Evolutionary conservation across 768 basidiomycete genomes (phyloP).

Genomic region (Boletus rubropictus): DNA sequence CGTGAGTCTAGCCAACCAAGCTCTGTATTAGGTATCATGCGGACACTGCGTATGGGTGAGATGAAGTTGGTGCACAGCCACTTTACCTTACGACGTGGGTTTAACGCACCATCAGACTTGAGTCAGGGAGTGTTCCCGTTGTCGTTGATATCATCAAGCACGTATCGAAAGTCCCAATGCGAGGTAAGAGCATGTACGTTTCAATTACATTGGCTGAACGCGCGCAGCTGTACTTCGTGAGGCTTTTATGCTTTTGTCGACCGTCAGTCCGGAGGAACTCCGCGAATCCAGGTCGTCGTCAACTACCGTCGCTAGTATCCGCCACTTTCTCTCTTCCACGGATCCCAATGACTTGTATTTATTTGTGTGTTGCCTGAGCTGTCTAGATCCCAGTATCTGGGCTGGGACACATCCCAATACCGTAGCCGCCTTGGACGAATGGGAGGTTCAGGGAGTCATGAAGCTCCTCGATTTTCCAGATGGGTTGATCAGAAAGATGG

Average conservation of each 20-base stretch:
- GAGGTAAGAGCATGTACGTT: slow-evolving; percentile 19
- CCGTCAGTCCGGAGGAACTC: slow-evolving; percentile 19
- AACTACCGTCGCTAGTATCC: slow-evolving; percentile 42
- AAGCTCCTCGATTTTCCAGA: slow-evolving; percentile 59
- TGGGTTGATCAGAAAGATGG: slow-evolving; percentile 51
- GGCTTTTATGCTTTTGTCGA: slow-evolving; percentile 30
- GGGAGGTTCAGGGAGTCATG: slow-evolving; percentile 73
- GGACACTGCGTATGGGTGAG: slow-evolving; percentile 19
- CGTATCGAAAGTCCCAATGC: slow-evolving; percentile 18
- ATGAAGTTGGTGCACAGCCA: slow-evolving; percentile 17
- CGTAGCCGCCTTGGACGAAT: slow-evolving; percentile 54
- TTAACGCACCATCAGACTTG: slow-evolving; percentile 20
- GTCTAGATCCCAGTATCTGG: slow-evolving; percentile 57
- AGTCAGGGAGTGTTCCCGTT: slow-evolving; percentile 13
- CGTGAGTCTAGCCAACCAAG: slow-evolving; percentile 6
- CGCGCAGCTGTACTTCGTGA: slow-evolving; percentile 29
- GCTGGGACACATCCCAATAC: slow-evolving; percentile 52
- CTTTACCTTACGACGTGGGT: background rate
- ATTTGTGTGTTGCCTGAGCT: slow-evolving; percentile 60
- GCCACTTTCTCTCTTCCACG: slow-evolving; percentile 50
- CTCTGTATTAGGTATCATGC: slow-evolving; percentile 15
- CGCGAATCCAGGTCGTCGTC: slow-evolving; percentile 13
- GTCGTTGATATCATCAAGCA: slow-evolving; percentile 25
- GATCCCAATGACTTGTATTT: slow-evolving; percentile 59
- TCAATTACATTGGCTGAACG: slow-evolving; percentile 13